Evolutionary conservation across 164 flowering plant species (phyloP), one percentile per base, ranked within the genome.

Genomic region (Warburgia ugandensis): DNA sequence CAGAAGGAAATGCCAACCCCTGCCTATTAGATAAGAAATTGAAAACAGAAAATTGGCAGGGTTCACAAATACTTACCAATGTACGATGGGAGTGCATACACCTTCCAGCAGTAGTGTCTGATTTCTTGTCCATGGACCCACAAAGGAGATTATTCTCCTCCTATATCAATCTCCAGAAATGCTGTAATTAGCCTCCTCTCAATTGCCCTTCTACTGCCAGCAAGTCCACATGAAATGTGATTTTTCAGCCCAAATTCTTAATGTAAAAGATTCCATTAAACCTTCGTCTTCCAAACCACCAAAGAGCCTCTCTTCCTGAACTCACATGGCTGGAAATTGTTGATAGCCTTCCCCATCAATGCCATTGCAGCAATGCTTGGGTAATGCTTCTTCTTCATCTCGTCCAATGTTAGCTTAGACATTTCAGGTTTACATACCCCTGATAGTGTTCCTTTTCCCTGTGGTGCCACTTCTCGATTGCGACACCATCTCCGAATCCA

Each of bases 331-430:
- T 27, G 72, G 53, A 75, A 73, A 35, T 81, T 75, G 47, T 12
- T 62, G 75, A 81, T 57, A 29, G 92, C 81, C 78, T 76, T 91
- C 20, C 89, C 95, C 90, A 91, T 75, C 64, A 91, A 57, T 30
- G 94, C 97, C 89, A 84, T 79, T 35, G 96, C 94, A 33, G 75
- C 97, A 59, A 82, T 65, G 69, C 95, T 86, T 8, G 97, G 96
- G 58, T 69, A 77, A 31, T 78, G 76, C 76, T 79, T 70, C 68
- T 64, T 71, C 49, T 58, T 66, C 29, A n/a, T n/a, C n/a, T n/a
- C n/a, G n/a, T n/a, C n/a, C n/a, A n/a, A n/a, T n/a, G n/a, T n/a
- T n/a, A n/a, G n/a, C n/a, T n/a, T n/a, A n/a, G n/a, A n/a, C n/a
- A n/a, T n/a, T n/a, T n/a, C n/a, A n/a, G 84, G 78, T 59, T 83